Base-by-base conservation (phyloP, 2,329 filamentous ascomycete species). In the Exophiala dermatitidis region DNA sequence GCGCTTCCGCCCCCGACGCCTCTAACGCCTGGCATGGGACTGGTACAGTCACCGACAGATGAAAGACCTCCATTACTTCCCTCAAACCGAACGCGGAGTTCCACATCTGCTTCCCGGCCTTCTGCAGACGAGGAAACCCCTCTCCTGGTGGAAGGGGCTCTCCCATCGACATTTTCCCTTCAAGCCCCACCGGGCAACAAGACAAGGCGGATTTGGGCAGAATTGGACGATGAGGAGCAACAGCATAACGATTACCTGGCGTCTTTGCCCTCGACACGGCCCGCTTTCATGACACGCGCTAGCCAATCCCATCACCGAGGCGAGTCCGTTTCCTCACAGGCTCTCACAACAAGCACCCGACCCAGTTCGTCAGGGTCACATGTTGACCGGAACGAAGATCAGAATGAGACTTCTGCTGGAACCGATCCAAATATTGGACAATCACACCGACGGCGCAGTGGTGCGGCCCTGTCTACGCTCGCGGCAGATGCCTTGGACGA, bases 201-300 rank as follows among this genome's bases (percentile, higher is more conserved):
- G 68, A 66, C 81, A 49, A 81, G 80, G 34, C 87, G 93, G 62
- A 93, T 95, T 32, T 95, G 89, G 90, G 86, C 83, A 52, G 89
- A 94, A 67, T 76, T 95, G 9, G 85, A 93, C 65, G 90, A 95
- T 63, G 82, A 85, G 38, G 78, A 81, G 19, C 19, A 19, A 26
- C 64, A 66, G 52, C 68, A 67, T 26, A 57, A 52, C 31, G 19
- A 67, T 71, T 31, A 71, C 68, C 52, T 71, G 72, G 48, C 68
- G 71, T 63, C 46, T 44, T 58, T 48, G 19, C 57, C 56, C 19
- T 53, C 44, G 43, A 60, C 59, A 46, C 53, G 49, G 34, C 60
- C 52, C 54, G 58, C 59, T 1, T 61, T 60, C 30, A 51, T 60
- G 49, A 58, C 48, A 8, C 48, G 53, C 8, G 58, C 50, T 30